Evolutionary conservation across 441 rosid species (phyloP), one percentile per base, ranked within the genome.

Genomic region (Hura crepitans): DNA sequence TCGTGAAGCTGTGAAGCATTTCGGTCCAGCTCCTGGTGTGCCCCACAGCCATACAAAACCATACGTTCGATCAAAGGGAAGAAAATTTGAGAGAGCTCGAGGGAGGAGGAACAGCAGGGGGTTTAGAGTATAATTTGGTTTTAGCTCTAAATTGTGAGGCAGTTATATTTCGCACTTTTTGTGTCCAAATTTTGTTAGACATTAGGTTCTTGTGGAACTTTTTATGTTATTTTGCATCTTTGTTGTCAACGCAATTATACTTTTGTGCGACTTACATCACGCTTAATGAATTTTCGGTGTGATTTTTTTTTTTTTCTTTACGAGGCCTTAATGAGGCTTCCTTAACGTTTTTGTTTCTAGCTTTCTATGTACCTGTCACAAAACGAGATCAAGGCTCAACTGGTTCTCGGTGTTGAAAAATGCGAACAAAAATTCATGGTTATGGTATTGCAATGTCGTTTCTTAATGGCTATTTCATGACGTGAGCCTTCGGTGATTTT

Each of bases 1-100:
- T 14, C 94, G 97, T 64, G 97, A 94, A 66, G 97, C 97, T 23
- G 99, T 90, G 67, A 94, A 92, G 78, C 99, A 94, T 84, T 94
- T 94, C 10, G 99, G 99, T 2, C 94, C 87, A 10, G 97, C 99
- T 51, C 97, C 99, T 54, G 94, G 99, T 80, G 96, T 94, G 61
- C 99, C 99, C 15, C 90, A 85, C 87, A 94, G 96, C 82, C 87
- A 85, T 77, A 67, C 96, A 14, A 94, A 91, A 80, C 97, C 98
- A 2, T 92, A 87, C 56, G 96, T 92, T 43, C 89, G 97, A 6
- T 66, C 88, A 0, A 84, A 81, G 81, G 99, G 99, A 75, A 92
- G 97, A 80, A 95, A 95, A 77, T 95, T 87, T 65, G 99, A 94
- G 86, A 89, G 72, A 76, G 96, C 94, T 42, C 83, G 97, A 80